A percentile compares a stretch with the other conserved stretches of the same genome.
Evolutionary conservation across 169 alveolate species (phyloP).

Genomic region (Cryptosporidium parvum): DNA sequence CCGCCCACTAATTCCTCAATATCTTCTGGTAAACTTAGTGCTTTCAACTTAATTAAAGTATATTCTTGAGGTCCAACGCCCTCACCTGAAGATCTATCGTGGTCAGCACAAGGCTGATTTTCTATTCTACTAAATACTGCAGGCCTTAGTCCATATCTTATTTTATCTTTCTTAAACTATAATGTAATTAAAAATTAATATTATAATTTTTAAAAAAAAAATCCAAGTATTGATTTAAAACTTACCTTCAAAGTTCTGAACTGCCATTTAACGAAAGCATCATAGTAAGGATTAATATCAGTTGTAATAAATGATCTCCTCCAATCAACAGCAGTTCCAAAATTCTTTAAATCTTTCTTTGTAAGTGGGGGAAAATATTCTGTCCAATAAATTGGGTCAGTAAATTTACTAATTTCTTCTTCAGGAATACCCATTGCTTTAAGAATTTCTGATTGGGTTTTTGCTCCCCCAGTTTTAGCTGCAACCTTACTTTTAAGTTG

Average conservation of each 20-base stretch:
- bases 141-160: conserved; percentile 67
- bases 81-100: conserved; percentile 95
- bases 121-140: conserved; percentile 82
- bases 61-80: conserved; percentile 97
- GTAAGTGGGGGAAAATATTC: conserved; percentile 97
- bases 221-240: not conserved
- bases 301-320: conserved; percentile 99
- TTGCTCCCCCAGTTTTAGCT: conserved; percentile 87
- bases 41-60: conserved; percentile 93
- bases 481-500: conserved; percentile 87
- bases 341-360: conserved; percentile 89
- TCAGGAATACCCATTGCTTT: conserved; percentile 92
- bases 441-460: conserved; percentile 92
- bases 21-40: conserved; percentile 82
- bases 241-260: conserved; percentile 91
- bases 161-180: conserved; percentile 44
- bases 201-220: not conserved
- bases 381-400: conserved; percentile 97
- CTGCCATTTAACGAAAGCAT: conserved; percentile 97
- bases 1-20: conserved; percentile 79
- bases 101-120: conserved; percentile 99
- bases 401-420: conserved; percentile 94
- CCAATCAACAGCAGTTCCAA: conserved; percentile 95
- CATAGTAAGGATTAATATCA: conserved; percentile 96
- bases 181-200: not conserved